A percentile compares a stretch with the other conserved stretches of the same genome.
Conservation (phyloP, 306 rosid genomes). For the Canavalia ensiformis region DNA sequence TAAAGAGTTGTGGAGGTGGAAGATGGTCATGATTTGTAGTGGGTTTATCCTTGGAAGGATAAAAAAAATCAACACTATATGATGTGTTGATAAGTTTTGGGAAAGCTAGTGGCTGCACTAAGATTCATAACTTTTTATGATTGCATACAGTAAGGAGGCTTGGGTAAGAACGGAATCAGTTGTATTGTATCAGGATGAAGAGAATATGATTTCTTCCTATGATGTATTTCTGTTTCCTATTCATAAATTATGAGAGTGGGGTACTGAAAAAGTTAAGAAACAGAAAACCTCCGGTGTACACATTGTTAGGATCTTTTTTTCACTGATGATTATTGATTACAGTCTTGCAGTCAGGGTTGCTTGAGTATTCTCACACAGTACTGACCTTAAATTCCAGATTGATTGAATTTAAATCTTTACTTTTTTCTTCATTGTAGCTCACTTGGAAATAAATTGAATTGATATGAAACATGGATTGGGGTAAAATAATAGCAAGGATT, state of each 20-base stretch:
- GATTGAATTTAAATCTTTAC: background rate
- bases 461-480: slow-evolving; percentile 21
- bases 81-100: background rate
- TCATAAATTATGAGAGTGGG: background rate
- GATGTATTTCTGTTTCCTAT: background rate
- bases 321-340: background rate
- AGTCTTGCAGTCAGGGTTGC: background rate
- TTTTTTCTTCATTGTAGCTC: background rate
- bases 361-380: background rate
- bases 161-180: background rate
- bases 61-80: background rate
- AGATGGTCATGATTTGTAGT: background rate
- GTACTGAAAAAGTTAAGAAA: background rate
- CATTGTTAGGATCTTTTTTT: background rate
- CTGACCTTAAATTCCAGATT: background rate
- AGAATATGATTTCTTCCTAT: background rate
- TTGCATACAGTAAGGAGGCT: background rate
- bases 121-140: background rate
- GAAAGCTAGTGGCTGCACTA: too few relatives aligned
- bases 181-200: background rate
- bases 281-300: background rate
- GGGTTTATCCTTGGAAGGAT: background rate
- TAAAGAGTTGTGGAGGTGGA: background rate
- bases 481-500: background rate
- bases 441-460: background rate